Evolutionary conservation across 306 rosid genomes (phyloP), one percentile per base, ranked within the genome.

Genomic region (Fragaria nilgerrensis): DNA sequence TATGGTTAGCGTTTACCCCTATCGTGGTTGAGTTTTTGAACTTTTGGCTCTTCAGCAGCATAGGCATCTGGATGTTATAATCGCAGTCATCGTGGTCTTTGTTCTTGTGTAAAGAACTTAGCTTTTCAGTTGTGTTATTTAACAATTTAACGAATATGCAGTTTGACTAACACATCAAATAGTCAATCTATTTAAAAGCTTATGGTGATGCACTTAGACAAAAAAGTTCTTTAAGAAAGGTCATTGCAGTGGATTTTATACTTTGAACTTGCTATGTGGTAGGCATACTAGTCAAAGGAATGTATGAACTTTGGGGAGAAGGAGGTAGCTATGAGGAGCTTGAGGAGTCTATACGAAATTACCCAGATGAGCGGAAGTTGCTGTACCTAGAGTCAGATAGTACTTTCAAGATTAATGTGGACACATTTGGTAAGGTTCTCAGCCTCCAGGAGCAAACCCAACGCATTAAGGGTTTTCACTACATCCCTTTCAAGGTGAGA

Each of bases 231-330:
- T 2, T 32, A 5, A 29, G 27, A 17, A 9, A 48, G 37, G 23
- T 37, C 8, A 16, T 55, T 37, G 37, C 34, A 20, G 37, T 55
- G 45, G 9, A 37, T 25, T 72, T 41, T 44, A 16, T 17, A 5
- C 17, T 29, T 17, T 43, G 19, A 19, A 61, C 34, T 23, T 74
- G 77, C 8, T 43, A 44, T 74, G 16, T 65, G 79, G 77, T 45
- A 95, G 98, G 97, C 70, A 92, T 95, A 87, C 93, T 95, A 52
- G 96, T 92, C 80, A 95, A 90, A 88, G 98, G 98, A 63, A 88
- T 95, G 89, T 95, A 92, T 83, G 98, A 95, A 76, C 83, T 92
- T 15, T 92, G 97, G 97, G 98, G 97, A 44, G 97, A 90, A 85
- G 98, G 98, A 75, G 69, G 86, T 68, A 85, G 83, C 84, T 84